Percentiles rank a stretch among this genome's conserved stretches.
Conservation (phyloP, 2,329 filamentous ascomycete genomes). For the Xylaria sp. region DNA sequence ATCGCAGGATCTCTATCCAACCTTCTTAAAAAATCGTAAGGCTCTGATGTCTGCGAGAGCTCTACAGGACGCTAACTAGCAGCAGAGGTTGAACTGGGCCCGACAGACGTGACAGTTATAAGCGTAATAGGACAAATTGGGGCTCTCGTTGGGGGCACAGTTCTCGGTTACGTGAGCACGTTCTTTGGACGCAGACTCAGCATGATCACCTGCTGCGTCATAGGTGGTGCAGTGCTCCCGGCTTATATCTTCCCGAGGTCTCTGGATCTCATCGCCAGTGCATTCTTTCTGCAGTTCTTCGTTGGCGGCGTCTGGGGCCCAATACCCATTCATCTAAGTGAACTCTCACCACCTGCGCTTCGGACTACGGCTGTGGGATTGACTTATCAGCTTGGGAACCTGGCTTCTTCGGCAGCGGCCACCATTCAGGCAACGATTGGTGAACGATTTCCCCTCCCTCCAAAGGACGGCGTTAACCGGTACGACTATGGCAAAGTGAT, state of each 20-base stretch:
- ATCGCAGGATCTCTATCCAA: slow-evolving; percentile 37
- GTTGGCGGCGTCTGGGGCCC: slow-evolving; percentile 36
- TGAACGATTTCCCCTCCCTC: slow-evolving; percentile 35
- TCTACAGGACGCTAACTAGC: slow-evolving; percentile 13
- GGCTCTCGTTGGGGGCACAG: slow-evolving; percentile 18
- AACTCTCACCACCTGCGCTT: slow-evolving; percentile 37
- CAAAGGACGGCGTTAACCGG: slow-evolving; percentile 35
- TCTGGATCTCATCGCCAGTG: slow-evolving; percentile 27
- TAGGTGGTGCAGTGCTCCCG: slow-evolving; percentile 34
- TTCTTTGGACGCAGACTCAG: slow-evolving; percentile 38
- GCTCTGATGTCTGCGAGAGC: background rate
- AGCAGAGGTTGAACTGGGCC: slow-evolving; percentile 33
- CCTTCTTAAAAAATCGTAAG: slow-evolving; percentile 40
- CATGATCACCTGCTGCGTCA: slow-evolving; percentile 37
- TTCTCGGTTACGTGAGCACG: slow-evolving; percentile 34
- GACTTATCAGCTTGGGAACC: slow-evolving; percentile 39
- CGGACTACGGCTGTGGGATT: slow-evolving; percentile 34
- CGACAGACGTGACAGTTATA: slow-evolving; percentile 36
- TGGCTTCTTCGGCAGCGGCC: slow-evolving; percentile 35
- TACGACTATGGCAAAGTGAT: slow-evolving; percentile 40
- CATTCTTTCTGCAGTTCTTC: slow-evolving; percentile 35
- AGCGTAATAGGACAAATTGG: slow-evolving; percentile 37
- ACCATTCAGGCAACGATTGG: slow-evolving; percentile 40
- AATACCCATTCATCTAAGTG: slow-evolving; percentile 37
- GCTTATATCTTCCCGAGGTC: slow-evolving; percentile 36